Conservation (phyloP, 1,139 yeast species). For the Sugiyamaella grinbergsii region DNA sequence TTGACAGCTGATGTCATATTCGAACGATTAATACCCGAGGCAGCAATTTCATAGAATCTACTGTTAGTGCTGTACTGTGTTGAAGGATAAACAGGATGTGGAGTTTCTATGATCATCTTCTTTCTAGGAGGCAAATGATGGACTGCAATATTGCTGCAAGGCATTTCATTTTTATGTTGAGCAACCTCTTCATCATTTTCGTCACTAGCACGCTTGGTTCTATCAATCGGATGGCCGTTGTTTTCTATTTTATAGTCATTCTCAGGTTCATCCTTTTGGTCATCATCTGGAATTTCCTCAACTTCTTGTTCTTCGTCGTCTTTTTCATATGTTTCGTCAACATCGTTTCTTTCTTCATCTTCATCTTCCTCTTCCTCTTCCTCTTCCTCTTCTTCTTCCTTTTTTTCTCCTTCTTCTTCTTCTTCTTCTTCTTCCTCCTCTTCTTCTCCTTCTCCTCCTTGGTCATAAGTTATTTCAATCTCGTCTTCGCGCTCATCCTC, state of each 20-base stretch:
- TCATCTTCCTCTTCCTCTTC: neutral
- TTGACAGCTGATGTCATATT: slow-evolving; percentile 48
- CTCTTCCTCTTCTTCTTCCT: neutral
- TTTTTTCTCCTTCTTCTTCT: neutral
- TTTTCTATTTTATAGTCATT: neutral
- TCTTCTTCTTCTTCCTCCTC: neutral
- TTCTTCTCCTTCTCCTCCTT: neutral
- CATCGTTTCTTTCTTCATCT: neutral
- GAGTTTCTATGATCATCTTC: slow-evolving; percentile 6
- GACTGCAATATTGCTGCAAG: neutral
- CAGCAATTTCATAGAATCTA: slow-evolving; percentile 65
- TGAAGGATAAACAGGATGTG: neutral
- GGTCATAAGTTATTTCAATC: neutral
- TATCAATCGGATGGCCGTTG: neutral
- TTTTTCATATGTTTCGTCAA: no score
- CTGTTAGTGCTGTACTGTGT: slow-evolving; percentile 16
- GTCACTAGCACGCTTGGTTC: no score
- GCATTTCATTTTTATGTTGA: no score
- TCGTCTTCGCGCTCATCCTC: slow-evolving; percentile 10
- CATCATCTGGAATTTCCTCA: no score
- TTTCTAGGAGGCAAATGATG: slow-evolving; percentile 9
- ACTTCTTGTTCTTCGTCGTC: slow-evolving; percentile 1
- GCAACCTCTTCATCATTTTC: no score
- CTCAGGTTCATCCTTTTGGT: no score
- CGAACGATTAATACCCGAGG: slow-evolving; percentile 77